Base-by-base conservation (phyloP, 2,329 filamentous ascomycete species). In the Rutstroemia sp. region DNA sequence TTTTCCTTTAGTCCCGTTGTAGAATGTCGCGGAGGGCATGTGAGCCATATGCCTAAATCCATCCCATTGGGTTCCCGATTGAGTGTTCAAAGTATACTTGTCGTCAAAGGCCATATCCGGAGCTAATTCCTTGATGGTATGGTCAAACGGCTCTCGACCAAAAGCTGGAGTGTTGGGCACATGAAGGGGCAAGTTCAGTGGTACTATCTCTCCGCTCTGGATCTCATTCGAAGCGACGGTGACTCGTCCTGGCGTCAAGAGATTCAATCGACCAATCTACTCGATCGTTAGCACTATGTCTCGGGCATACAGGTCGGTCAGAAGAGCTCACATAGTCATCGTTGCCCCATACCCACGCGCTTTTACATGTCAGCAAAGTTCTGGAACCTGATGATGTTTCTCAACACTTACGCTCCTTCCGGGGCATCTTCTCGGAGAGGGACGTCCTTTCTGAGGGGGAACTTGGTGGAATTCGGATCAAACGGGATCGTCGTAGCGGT, bases 21-120 rank as follows among this genome's bases (percentile, higher is more conserved):
- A 68, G 44, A 68, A 69, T 2, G 60, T 63, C 8, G 54, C 25
- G 2, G 59, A 61, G 5, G 63, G 57, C 1, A 65, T 42, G 51
- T 65, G 61, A 38, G 64, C 59, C 7, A 67, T 60, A 46, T 80
- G 78, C 54, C 79, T 71, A 25, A 81, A 68, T 0, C 78, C 78
- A 61, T 82, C 79, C 79, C 79, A 83, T 66, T 83, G 80, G 45
- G 76, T 79, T 39, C 77, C 79, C 7, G 74, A 74, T 67, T 83
- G 81, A 0, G 80, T 77, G 67, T 84, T 84, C 62, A 83, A 78
- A 0, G 73, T 74, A 74, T 80, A 79, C 30, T 77, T 70, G 67
- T 86, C 82, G 64, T 86, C 83, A 64, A 86, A 84, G 25, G 83
- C 66, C n/a, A 60, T 2, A 2, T 61, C 61, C 0, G 34, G 19